These are phyloP conservation scores for Colletotrichum neosansevieriae DNA, from an alignment of 2,329 filamentous ascomycete species.

Conservation along the genomic window DNA sequence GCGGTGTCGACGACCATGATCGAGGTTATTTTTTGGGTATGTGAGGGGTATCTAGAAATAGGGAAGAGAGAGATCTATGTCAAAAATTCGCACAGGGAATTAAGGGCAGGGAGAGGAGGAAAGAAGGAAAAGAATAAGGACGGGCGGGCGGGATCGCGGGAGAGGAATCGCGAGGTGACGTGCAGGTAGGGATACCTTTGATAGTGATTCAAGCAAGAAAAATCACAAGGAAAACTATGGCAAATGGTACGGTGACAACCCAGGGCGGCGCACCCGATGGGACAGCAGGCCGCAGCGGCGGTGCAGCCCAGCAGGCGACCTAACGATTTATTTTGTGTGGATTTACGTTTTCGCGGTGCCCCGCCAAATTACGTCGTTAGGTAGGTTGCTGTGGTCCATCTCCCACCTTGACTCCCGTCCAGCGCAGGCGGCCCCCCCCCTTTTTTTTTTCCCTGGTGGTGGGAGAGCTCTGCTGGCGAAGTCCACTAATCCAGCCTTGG, in stretches of 20 bases:
- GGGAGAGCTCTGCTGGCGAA: constrained; percentile 1
- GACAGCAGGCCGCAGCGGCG: not conserved
- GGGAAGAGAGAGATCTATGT: constrained; percentile 10
- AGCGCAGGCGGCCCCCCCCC: not conserved
- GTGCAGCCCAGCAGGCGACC: not conserved
- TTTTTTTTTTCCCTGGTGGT: not conserved
- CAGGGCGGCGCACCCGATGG: constrained; percentile 1
- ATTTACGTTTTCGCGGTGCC: constrained; percentile 42
- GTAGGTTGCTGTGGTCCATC: not conserved
- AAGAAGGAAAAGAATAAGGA: not conserved
- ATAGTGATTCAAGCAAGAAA: constrained; percentile 17
- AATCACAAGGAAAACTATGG: constrained; percentile 24
- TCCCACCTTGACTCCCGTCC: not conserved
- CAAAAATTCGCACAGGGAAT: not conserved
- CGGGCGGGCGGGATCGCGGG: not conserved
- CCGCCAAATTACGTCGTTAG: constrained; percentile 44
- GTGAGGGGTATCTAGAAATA: constrained; percentile 9
- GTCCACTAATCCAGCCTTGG: constrained; percentile 29
- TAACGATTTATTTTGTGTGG: constrained; percentile 21
- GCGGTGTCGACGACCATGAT: constrained; percentile 88
- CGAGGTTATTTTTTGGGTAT: constrained; percentile 31
- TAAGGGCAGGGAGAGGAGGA: not conserved
- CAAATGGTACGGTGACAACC: constrained; percentile 7
- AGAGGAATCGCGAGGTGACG: constrained; percentile 4
- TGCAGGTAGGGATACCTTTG: constrained; percentile 20